phyloP scores from a whole-genome alignment of 805 yeast genomes.

The Danielia reshetovae region DNA sequence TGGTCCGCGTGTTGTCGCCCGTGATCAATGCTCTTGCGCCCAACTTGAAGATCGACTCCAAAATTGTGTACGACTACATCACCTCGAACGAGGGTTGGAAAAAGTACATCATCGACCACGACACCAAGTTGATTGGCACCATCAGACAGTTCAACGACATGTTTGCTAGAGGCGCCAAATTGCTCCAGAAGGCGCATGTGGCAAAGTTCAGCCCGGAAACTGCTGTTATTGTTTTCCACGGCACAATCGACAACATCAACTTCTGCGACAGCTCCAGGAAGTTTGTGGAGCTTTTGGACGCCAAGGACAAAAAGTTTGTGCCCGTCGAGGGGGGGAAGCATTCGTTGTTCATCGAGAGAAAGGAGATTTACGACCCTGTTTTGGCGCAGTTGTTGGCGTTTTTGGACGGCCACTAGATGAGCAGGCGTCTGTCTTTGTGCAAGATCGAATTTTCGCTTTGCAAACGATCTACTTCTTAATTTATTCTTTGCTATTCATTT shows the following conservation, averaged over 20 bases:
- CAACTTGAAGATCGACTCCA: conserved; percentile 50
- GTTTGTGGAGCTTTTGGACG: conserved; percentile 35
- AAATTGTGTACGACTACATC: conserved; percentile 49
- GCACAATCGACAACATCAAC: conserved; percentile 60
- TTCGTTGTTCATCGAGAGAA: conserved; percentile 44
- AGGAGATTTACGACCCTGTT: conserved; percentile 33
- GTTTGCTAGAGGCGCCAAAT: conserved; percentile 54
- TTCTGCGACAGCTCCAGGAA: conserved; percentile 44
- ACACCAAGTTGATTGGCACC: conserved; percentile 41
- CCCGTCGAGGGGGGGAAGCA: conserved; percentile 38
- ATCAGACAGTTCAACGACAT: conserved; percentile 64
- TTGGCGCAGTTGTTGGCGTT: conserved; percentile 40
- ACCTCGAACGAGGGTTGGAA: conserved; percentile 47
- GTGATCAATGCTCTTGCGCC: conserved; percentile 40
- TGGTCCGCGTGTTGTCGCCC: conserved; percentile 41
- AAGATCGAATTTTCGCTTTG: no score
- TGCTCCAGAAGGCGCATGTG: conserved; percentile 37
- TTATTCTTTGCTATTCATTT: no score
- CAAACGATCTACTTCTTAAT: no score
- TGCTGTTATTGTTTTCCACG: conserved; percentile 59
- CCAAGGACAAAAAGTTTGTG: conserved; percentile 28
- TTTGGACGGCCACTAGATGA: conserved; percentile 12
- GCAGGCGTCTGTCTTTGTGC: no score
- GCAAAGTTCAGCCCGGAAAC: conserved; percentile 33
- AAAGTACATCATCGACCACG: conserved; percentile 38